These are phyloP conservation scores for Sporothrix phasma DNA, from an alignment of 2,329 filamentous ascomycete species.

Conservation along the genomic window DNA sequence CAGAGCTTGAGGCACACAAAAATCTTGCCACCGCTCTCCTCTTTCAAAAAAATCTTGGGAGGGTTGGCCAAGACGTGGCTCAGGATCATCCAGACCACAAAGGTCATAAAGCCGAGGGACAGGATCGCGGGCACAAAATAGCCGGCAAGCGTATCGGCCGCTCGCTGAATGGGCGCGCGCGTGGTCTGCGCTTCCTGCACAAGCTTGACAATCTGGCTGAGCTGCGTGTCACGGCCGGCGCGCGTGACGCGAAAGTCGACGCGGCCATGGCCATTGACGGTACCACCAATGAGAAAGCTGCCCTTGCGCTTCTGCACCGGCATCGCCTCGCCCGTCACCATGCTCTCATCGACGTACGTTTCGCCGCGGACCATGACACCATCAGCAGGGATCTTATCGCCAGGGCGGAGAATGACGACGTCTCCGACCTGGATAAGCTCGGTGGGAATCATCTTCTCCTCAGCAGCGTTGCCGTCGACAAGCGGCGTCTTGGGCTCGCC, in stretches of 20 bases:
- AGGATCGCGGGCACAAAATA: slow-evolving; percentile 92
- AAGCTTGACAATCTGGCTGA: slow-evolving; percentile 96
- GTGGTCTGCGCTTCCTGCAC: slow-evolving; percentile 95
- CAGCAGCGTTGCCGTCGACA: slow-evolving; percentile 52
- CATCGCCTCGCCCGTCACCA: slow-evolving; percentile 97
- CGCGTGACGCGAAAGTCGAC: slow-evolving; percentile 87
- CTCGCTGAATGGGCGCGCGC: slow-evolving; percentile 83
- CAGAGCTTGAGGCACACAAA: slow-evolving; percentile 97
- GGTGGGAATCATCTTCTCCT: slow-evolving; percentile 80
- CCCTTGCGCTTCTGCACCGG: slow-evolving; percentile 84
- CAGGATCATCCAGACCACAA: slow-evolving; percentile 86
- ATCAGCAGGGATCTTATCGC: slow-evolving; percentile 94
- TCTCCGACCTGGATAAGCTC: slow-evolving; percentile 92
- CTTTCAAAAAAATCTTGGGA: slow-evolving; percentile 76
- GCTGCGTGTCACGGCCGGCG: slow-evolving; percentile 87
- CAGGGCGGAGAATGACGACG: slow-evolving; percentile 82
- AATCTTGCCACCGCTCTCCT: slow-evolving; percentile 74
- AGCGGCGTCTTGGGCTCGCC: slow-evolving; percentile 36
- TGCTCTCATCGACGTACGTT: slow-evolving; percentile 92
- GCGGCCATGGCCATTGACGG: slow-evolving; percentile 86
- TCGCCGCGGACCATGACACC: slow-evolving; percentile 79
- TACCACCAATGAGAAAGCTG: slow-evolving; percentile 75
- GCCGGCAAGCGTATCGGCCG: slow-evolving; percentile 83
- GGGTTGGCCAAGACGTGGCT: slow-evolving; percentile 76
- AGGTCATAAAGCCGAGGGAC: slow-evolving; percentile 72